These are phyloP conservation scores for Triangularia setosa DNA, from an alignment of 2,329 filamentous ascomycete species.

Conservation along the genomic window DNA sequence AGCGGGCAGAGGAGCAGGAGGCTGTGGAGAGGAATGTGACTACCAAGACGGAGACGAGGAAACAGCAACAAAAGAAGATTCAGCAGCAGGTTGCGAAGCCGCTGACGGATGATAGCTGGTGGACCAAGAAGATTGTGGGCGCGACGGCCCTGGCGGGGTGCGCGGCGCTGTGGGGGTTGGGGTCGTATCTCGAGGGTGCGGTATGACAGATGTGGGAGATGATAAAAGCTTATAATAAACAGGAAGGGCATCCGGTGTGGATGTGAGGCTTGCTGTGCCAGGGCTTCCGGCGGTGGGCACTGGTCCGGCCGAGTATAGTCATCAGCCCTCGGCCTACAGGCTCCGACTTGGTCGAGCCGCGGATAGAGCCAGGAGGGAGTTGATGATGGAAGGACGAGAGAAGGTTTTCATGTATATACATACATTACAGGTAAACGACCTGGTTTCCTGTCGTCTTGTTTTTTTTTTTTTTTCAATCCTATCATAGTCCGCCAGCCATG, in stretches of 20 bases:
- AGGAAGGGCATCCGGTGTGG: no score
- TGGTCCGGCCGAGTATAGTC: no score
- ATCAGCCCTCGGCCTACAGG: no score
- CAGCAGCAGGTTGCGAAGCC: constrained; percentile 50
- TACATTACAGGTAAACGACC: background rate
- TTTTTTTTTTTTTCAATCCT: background rate
- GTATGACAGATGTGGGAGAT: background rate
- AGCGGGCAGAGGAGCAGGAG: constrained; percentile 45
- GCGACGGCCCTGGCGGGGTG: constrained; percentile 60
- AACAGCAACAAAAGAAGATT: constrained; percentile 33
- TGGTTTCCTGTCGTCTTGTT: background rate
- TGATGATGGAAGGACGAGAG: background rate
- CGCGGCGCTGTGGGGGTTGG: constrained; percentile 54
- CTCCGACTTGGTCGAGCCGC: background rate
- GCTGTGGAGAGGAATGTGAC: constrained; percentile 26
- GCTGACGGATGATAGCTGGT: constrained; percentile 63
- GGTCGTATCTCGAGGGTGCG: constrained; percentile 46
- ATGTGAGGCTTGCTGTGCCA: no score
- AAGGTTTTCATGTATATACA: background rate
- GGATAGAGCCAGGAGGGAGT: background rate
- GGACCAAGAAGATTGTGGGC: constrained; percentile 61
- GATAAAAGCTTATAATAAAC: no score
- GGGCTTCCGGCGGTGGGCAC: no score
- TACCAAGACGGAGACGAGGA: constrained; percentile 12
- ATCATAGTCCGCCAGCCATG: background rate